A percentile compares a stretch with the other conserved stretches of the same genome.
phyloP scores from a whole-genome alignment of 768 basidiomycete species.

The Dentipellis sp. region DNA sequence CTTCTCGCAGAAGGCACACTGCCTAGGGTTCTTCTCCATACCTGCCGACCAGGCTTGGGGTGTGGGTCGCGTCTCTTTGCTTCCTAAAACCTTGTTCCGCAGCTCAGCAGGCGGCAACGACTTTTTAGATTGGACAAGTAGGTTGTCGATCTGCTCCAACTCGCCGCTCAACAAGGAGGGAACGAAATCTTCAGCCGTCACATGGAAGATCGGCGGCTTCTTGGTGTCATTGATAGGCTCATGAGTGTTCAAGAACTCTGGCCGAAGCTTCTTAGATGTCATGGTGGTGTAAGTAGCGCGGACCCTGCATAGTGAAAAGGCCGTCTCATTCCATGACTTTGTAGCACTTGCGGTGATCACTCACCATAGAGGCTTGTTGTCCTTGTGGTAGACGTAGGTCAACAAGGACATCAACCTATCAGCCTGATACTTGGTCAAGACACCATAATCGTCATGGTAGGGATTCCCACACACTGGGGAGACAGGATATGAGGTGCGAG shows the following conservation, averaged over 20 bases:
- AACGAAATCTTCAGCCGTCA: constrained; percentile 17
- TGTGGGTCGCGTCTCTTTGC: constrained; percentile 14
- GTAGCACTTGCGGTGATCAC: not conserved
- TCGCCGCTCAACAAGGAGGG: constrained; percentile 19
- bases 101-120: constrained; percentile 8
- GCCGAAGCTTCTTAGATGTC: not conserved
- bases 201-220: constrained; percentile 15
- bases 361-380: constrained; percentile 11
- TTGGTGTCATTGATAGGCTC: constrained; percentile 12
- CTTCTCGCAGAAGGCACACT: constrained; percentile 17
- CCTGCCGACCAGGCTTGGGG: constrained; percentile 2
- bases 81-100: constrained; percentile 14
- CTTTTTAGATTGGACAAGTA: constrained; percentile 4
- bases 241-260: not conserved
- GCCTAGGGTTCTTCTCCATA: constrained; percentile 14
- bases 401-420: constrained; percentile 23
- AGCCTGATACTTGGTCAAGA: constrained; percentile 24
- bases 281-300: constrained; percentile 22
- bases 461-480: constrained; percentile 17
- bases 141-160: constrained; percentile 23
- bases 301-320: constrained; percentile 7
- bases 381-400: constrained; percentile 20
- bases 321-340: not conserved
- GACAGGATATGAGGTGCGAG: not conserved
- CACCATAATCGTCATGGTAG: constrained; percentile 24